A percentile compares a stretch with the other conserved stretches of the same genome.
phyloP scores from a whole-genome alignment of 2,329 filamentous ascomycete species.

The Verticillium longisporum region DNA sequence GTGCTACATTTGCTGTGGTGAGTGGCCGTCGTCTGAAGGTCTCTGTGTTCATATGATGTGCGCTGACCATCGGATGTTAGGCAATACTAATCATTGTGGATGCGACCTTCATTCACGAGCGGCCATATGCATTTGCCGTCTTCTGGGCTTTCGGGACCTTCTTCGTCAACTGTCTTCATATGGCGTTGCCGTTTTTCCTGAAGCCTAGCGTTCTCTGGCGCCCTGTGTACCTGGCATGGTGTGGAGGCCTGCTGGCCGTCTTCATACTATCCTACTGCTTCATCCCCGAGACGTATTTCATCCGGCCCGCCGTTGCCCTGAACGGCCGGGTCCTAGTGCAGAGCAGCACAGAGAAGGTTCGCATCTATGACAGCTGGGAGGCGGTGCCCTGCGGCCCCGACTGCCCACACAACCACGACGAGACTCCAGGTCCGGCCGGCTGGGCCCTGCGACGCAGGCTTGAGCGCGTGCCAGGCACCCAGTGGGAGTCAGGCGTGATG shows the following conservation, averaged over 20 bases:
- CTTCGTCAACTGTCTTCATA: conserved; percentile 19
- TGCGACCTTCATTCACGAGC: conserved; percentile 29
- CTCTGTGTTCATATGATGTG: neutral
- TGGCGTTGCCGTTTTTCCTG: conserved; percentile 15
- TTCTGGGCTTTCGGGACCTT: conserved; percentile 23
- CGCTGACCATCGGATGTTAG: neutral
- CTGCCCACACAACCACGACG: neutral
- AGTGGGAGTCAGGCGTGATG: neutral
- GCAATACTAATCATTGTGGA: conserved; percentile 27
- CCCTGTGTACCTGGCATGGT: conserved; percentile 23
- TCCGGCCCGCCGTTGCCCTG: conserved; percentile 30
- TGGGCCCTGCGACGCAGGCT: neutral
- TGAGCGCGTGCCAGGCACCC: neutral
- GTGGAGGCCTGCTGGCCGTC: conserved; percentile 15
- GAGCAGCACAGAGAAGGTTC: conserved; percentile 27
- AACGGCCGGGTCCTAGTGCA: conserved; percentile 30
- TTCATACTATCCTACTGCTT: conserved; percentile 21
- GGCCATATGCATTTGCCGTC: conserved; percentile 23
- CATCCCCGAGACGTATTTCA: conserved; percentile 32
- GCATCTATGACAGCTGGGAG: conserved; percentile 25
- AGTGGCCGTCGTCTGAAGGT: neutral
- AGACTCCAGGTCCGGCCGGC: neutral
- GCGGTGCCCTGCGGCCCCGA: conserved; percentile 8
- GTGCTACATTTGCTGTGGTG: conserved; percentile 22
- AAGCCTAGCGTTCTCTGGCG: conserved; percentile 20